Conservation (phyloP, 1,284 basidiomycete genomes). For the Naganishia cerealis region DNA sequence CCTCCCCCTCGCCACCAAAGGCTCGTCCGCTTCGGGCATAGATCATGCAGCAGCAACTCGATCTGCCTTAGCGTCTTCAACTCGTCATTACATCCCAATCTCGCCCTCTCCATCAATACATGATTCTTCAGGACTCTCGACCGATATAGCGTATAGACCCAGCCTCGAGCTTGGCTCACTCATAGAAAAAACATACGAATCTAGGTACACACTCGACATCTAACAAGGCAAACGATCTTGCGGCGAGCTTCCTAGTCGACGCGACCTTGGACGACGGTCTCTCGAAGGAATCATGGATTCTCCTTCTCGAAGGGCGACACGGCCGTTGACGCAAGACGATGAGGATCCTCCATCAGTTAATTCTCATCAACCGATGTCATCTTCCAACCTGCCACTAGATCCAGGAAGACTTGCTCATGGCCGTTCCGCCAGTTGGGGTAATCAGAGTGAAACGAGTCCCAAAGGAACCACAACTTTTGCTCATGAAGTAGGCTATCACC, state of each 20-base stretch:
- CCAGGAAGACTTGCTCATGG: neutral
- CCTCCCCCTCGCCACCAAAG: neutral
- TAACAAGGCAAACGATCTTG: neutral
- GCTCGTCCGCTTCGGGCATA: neutral
- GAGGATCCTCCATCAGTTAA: neutral
- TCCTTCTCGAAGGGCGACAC: neutral
- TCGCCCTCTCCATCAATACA: neutral
- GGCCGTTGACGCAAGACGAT: neutral
- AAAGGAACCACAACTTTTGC: constrained; percentile 2
- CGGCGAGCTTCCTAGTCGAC: neutral
- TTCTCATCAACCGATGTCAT: neutral
- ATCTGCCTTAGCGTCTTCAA: neutral
- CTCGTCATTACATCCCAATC: neutral
- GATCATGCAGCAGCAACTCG: neutral
- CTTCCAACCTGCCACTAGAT: neutral
- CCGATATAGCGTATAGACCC: neutral
- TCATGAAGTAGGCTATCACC: neutral
- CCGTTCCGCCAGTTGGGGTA: neutral
- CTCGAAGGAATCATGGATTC: neutral
- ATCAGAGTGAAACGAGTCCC: neutral
- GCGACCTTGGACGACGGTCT: neutral
- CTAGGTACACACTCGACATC: neutral
- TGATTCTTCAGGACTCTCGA: neutral
- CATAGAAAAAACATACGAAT: neutral
- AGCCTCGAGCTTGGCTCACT: neutral